A percentile compares a stretch with the other conserved stretches of the same genome.
Evolutionary conservation across 768 basidiomycete species (phyloP).

Genomic region (Serendipita sp.): DNA sequence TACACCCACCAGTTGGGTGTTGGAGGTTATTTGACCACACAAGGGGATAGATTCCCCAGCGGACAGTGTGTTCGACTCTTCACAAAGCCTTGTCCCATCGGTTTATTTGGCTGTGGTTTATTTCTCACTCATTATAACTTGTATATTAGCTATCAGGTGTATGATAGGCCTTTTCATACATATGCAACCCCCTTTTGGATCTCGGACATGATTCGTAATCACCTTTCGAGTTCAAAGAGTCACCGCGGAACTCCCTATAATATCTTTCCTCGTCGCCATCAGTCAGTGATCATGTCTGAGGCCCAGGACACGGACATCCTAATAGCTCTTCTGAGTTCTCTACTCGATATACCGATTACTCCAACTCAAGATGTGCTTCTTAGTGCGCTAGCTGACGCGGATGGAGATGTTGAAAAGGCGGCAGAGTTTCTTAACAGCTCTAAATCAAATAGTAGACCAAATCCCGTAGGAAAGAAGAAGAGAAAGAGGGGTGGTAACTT

Average conservation of each 20-base stretch:
- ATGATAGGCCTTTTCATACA: background rate
- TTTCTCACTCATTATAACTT: too few species aligned
- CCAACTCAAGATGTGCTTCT: conserved; percentile 31
- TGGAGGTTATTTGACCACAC: too few species aligned
- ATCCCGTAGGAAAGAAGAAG: conserved; percentile 24
- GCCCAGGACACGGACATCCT: conserved; percentile 46
- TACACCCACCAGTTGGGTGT: background rate
- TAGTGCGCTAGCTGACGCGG: conserved; percentile 37
- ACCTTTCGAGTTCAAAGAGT: too few species aligned
- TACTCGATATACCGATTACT: conserved; percentile 23
- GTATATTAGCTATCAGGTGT: background rate
- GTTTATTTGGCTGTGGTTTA: too few species aligned
- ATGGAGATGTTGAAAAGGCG: conserved; percentile 41
- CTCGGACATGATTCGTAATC: background rate
- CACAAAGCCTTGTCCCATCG: too few species aligned
- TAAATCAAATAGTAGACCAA: conserved; percentile 9
- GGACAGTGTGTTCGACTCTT: too few species aligned
- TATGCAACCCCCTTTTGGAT: background rate
- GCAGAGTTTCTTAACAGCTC: conserved; percentile 25
- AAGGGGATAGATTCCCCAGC: too few species aligned
- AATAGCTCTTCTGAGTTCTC: conserved; percentile 48
- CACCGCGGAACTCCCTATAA: too few species aligned
- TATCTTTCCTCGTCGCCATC: too few species aligned
- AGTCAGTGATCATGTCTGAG: background rate
- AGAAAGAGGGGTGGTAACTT: conserved; percentile 32